Evolutionary conservation across 2,329 filamentous ascomycete genomes (phyloP).

Genomic region (Penicillium sp.): DNA sequence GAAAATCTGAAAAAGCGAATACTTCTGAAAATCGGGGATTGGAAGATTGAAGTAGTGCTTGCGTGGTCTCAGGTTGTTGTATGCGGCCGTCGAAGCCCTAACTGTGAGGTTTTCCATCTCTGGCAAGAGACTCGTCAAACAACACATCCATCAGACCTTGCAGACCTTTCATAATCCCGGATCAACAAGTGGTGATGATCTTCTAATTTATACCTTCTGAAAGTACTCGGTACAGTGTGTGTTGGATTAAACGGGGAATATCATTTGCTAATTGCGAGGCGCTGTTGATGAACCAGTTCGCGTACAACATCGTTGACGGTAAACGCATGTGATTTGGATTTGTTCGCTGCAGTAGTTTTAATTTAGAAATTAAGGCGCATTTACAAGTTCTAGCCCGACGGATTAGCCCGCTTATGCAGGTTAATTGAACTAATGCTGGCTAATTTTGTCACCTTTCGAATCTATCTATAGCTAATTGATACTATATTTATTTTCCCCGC

Average conservation of each 20-base stretch:
- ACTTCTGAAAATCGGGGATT: constrained; percentile 24
- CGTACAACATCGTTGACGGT: constrained; percentile 10
- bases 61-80: background rate
- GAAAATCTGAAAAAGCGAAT: background rate
- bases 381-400: background rate
- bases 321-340: constrained; percentile 6
- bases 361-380: constrained; percentile 9
- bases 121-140: background rate
- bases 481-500: constrained; percentile 18
- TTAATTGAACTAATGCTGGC: constrained; percentile 8
- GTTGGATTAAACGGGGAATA: background rate
- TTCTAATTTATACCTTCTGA: background rate
- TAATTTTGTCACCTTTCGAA: constrained; percentile 21
- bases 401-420: background rate
- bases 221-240: background rate
- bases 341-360: background rate
- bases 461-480: constrained; percentile 25
- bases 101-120: background rate
- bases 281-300: constrained; percentile 14
- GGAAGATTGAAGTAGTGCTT: background rate
- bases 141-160: background rate
- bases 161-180: background rate
- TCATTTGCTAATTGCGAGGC: constrained; percentile 8
- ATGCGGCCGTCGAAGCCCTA: constrained; percentile 1
- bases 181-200: background rate